Base-by-base conservation (phyloP, 129 eudicot species). In the Flaveria linearis region DNA sequence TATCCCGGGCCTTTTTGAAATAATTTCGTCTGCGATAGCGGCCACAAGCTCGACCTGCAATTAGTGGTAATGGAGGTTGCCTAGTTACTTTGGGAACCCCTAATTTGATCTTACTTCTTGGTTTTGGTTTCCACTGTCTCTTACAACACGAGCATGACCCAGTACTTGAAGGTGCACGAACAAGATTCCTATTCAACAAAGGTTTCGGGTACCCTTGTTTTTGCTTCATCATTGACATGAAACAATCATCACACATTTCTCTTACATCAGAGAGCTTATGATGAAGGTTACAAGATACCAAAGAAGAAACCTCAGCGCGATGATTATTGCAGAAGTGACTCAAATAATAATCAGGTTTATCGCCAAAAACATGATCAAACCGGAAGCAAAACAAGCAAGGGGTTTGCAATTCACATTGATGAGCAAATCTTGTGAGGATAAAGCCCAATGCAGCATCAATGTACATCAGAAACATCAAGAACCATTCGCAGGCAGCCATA, bases 321-420 rank as follows among this genome's bases (percentile, higher is more conserved):
- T 94, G 99, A 43, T 85, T 70, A 45, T 72, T 64, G 72, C 99
- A 94, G 3, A 93, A 69, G 7, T 87, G 20, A 63, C 81, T 84
- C 73, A 81, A 47, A 79, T 82, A 88, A 65, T 52, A 83, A 67
- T 80, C 87, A 0, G 81, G 82, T 56, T 81, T 87, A 8, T 84
- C 77, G 42, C 88, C 91, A 55, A 88, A 81, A 20, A 83, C 73
- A 68, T 81, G 89, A 65, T 88, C 91, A 30, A 90, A 75, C 80
- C 93, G 82, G 68, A 88, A 84, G 85, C 98, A 94, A 55, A 94
- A 84, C 17, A 86, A 23, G 72, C 98, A 94, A 58, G 98, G 98
- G 12, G 80, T 11, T 82, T 83, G 86, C 69, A 94, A 72, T 20
- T 88, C 86, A 41, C 96, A 94, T 23, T 87, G 85, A 15, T 57